A percentile compares a stretch with the other conserved stretches of the same genome.
Conservation (phyloP, 2,329 filamentous ascomycete genomes). For the Aureobasidium sp. region DNA sequence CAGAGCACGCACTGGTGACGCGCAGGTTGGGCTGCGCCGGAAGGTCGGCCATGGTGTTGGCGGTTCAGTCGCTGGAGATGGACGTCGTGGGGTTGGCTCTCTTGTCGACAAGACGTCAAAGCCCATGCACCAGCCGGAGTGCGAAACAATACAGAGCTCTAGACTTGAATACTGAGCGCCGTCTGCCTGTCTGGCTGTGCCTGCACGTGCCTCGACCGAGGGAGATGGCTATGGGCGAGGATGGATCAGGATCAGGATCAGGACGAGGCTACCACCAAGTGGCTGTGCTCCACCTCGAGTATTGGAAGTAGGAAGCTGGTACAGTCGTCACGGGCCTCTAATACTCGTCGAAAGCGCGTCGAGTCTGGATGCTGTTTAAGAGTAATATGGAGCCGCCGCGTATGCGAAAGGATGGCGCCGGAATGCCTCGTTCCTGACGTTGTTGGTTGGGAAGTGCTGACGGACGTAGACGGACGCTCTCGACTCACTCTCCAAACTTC, state of each 20-base stretch:
- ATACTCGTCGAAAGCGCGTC: background rate
- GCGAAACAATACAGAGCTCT: background rate
- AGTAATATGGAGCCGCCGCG: background rate
- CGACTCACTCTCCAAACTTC: background rate
- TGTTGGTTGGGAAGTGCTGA: conserved; percentile 3
- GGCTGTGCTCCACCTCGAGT: conserved; percentile 4
- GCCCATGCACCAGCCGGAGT: background rate
- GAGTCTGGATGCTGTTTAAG: background rate
- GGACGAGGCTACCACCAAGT: background rate
- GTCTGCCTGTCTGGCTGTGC: background rate
- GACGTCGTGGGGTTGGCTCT: background rate
- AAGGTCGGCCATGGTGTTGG: conserved; percentile 31
- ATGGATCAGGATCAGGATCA: background rate
- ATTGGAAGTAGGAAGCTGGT: background rate
- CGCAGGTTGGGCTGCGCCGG: conserved; percentile 67
- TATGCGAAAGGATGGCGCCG: background rate
- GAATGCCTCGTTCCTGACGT: background rate
- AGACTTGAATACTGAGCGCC: background rate
- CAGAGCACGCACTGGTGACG: conserved; percentile 66
- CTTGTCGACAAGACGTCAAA: background rate
- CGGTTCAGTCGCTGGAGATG: background rate
- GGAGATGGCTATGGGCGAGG: background rate
- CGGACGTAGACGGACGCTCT: background rate
- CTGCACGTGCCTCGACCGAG: background rate
- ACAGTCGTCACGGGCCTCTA: background rate